Evolutionary conservation across 306 rosid species (phyloP).

Genomic region (Vigna radiata): DNA sequence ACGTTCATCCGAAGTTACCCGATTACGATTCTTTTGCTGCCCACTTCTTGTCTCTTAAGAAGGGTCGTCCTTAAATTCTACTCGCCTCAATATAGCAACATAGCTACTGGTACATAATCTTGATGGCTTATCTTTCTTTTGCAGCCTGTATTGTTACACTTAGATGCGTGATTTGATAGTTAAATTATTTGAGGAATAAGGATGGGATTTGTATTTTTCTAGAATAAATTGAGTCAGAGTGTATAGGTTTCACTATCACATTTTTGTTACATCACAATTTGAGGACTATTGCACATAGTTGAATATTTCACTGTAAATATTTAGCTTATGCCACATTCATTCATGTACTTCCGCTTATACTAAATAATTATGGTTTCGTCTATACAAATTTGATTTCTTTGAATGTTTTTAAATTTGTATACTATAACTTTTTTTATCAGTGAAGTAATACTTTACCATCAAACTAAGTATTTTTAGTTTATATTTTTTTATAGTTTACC

Average conservation of each 20-base stretch:
- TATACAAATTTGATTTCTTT: too few relatives aligned
- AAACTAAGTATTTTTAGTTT: too few relatives aligned
- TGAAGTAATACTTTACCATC: too few relatives aligned
- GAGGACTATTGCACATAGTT: neutral
- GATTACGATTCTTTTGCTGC: slow-evolving; percentile 77
- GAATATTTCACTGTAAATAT: slow-evolving; percentile 21
- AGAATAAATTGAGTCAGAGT: slow-evolving; percentile 30
- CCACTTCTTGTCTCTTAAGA: slow-evolving; percentile 70
- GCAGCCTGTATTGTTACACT: slow-evolving; percentile 24
- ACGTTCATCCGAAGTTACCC: slow-evolving; percentile 92
- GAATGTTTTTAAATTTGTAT: too few relatives aligned
- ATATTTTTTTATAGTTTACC: too few relatives aligned
- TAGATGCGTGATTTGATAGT: slow-evolving; percentile 37
- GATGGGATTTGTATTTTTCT: slow-evolving; percentile 17
- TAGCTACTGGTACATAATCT: slow-evolving; percentile 39
- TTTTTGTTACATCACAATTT: slow-evolving; percentile 37
- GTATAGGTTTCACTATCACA: slow-evolving; percentile 5
- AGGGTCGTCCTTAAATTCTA: slow-evolving; percentile 51
- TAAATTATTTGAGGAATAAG: slow-evolving; percentile 41
- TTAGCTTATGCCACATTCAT: neutral
- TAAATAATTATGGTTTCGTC: neutral
- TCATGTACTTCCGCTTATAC: neutral
- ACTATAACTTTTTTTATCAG: too few relatives aligned
- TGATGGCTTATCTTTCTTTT: slow-evolving; percentile 37
- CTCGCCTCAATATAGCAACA: slow-evolving; percentile 35